Base-by-base conservation (phyloP, 495 filamentous ascomycete genomes). In the Penicillium mononematosum region DNA sequence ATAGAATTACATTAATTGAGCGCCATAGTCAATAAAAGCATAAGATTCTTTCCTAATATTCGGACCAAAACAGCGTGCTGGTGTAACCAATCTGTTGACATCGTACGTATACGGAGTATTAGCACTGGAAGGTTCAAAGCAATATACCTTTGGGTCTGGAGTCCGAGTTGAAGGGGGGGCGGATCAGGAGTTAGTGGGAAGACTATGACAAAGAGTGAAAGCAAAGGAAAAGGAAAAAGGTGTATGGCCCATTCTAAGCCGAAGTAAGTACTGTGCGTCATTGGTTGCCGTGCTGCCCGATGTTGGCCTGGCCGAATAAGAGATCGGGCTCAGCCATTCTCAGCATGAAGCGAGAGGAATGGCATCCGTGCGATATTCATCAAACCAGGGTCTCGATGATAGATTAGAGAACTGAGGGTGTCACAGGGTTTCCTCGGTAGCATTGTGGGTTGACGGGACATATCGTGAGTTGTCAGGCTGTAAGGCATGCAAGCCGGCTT, bases 391-490 rank as follows among this genome's bases (percentile, higher is more conserved):
- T 34, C 20, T 46, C 32, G 29, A 52, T 20, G 32, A 43, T 4
- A 48, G 25, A 49, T 42, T 27, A 19, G 31, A 2, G 50, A 45
- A 46, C 51, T 14, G 54, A 62, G 49, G 59, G 63, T 69, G 54
- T 36, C 61, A 69, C 58, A 38, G 66, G 65, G 60, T 65, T 65
- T 58, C 64, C 65, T 68, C 55, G 59, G 53, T 58, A 51, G 50
- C 48, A 43, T 53, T 60, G 54, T 48, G 53, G 54, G 54, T 64
- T 52, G 58, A 67, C 53, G 60, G 61, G 56, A 54, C 52, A 67
- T 64, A 64, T 64, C 45, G 56, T 41, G 41, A 50, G 44, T 68
- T 44, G 61, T 66, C 59, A 69, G 66, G 66, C 63, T 69, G 61
- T 46, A 57, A 69, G 66, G 66, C 66, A 67, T 64, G 60, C 60